Conservation (phyloP, 1,139 yeast species). For the Torulaspora pretoriensis region DNA sequence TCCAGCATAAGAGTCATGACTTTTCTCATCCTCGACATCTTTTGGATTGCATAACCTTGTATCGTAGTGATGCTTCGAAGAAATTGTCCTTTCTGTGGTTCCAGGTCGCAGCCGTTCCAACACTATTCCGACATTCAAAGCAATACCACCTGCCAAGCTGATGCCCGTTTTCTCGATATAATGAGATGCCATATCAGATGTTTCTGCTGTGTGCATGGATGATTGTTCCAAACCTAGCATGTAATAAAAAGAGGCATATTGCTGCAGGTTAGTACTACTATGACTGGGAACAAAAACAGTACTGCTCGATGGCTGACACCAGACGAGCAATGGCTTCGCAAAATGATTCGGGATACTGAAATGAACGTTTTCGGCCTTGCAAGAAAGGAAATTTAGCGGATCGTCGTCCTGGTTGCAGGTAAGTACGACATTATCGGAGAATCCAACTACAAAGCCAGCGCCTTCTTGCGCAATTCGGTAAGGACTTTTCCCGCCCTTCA, state of each 20-base stretch:
- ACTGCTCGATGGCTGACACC: slow-evolving; percentile 52
- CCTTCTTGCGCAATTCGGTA: slow-evolving; percentile 62
- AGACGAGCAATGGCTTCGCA: slow-evolving; percentile 53
- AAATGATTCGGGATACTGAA: slow-evolving; percentile 69
- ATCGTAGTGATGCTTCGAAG: slow-evolving; percentile 67
- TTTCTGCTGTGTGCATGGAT: slow-evolving; percentile 23
- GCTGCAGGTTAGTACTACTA: slow-evolving; percentile 40
- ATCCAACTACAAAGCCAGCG: slow-evolving; percentile 78
- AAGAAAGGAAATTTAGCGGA: slow-evolving; percentile 57
- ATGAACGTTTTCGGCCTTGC: slow-evolving; percentile 61
- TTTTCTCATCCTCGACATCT: slow-evolving; percentile 43
- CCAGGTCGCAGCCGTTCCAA: slow-evolving; percentile 46
- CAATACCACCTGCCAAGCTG: slow-evolving; percentile 56
- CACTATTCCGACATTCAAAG: slow-evolving; percentile 54
- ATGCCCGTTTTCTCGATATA: slow-evolving; percentile 52
- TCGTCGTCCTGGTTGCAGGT: slow-evolving; percentile 58
- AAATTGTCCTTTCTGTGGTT: slow-evolving; percentile 44
- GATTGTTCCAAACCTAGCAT: slow-evolving; percentile 36
- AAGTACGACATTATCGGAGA: slow-evolving; percentile 63
- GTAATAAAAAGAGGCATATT: slow-evolving; percentile 52
- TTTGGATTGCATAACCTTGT: slow-evolving; percentile 62
- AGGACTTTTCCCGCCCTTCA: slow-evolving; percentile 70
- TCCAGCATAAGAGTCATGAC: slow-evolving; percentile 70
- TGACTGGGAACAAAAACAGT: slow-evolving; percentile 45
- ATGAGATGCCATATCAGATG: slow-evolving; percentile 23